A percentile compares a stretch with the other conserved stretches of the same genome.
phyloP scores from a whole-genome alignment of 2,329 filamentous ascomycete genomes.

The Fusarium domesticum region DNA sequence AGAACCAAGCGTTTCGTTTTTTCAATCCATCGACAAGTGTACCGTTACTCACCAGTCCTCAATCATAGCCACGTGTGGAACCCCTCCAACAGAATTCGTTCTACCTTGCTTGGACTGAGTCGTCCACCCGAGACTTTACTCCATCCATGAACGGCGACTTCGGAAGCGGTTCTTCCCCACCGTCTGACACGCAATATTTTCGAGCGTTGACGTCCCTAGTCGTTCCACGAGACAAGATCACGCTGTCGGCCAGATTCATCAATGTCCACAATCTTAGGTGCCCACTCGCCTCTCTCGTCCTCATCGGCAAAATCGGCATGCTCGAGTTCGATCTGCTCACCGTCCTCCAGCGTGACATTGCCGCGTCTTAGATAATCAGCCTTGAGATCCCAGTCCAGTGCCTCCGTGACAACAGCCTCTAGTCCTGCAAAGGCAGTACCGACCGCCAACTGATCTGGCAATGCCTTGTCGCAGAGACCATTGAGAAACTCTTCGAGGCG shows the following conservation, averaged over 20 bases:
- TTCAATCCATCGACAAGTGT: background rate
- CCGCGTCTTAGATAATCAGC: conserved; percentile 49
- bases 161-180: background rate
- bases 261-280: conserved; percentile 51
- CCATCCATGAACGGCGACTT: background rate
- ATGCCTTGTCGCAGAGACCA: conserved; percentile 33
- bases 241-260: conserved; percentile 51
- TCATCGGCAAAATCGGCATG: conserved; percentile 52
- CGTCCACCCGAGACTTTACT: background rate
- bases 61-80: background rate
- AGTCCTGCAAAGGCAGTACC: conserved; percentile 45
- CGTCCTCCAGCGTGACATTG: conserved; percentile 51
- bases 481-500: conserved; percentile 48
- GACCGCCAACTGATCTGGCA: conserved; percentile 43
- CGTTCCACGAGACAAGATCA: conserved; percentile 50
- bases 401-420: conserved; percentile 31
- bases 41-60: background rate
- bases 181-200: conserved; percentile 3
- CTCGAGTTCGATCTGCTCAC: conserved; percentile 48
- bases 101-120: background rate
- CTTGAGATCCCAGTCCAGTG: conserved; percentile 56
- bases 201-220: conserved; percentile 23
- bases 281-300: conserved; percentile 53
- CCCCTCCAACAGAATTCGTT: background rate
- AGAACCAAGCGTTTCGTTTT: background rate